Evolutionary conservation across 2,329 filamentous ascomycete genomes (phyloP), one percentile per base, ranked within the genome.

Genomic region (Fusarium hostae): DNA sequence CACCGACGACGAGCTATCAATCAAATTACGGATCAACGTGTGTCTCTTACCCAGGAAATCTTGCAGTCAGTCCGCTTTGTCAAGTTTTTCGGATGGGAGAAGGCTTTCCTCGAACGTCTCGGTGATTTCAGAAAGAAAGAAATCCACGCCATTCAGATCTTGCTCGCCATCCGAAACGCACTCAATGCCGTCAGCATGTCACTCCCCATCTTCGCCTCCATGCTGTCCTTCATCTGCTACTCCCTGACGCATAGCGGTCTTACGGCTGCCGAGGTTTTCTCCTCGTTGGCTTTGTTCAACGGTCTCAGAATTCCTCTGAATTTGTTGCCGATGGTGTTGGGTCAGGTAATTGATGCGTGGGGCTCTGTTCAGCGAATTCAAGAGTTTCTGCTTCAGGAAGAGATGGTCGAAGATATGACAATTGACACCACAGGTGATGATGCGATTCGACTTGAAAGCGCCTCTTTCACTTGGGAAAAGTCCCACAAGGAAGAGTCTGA

Each of bases 1-100:
- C 83, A 83, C 20, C 90, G 94, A 57, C 89, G 96, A 76, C 89
- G 89, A 75, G 85, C 81, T 34, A 98, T 98, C 84, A 98, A 98
- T 86, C 95, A 94, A 77, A 89, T 98, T 66, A 98, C 95, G 4
- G 95, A 98, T 79, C 93, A 97, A 82, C 90, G 95, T 70, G 95
- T 98, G 11, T 92, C 92, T 57, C 84, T 98, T 37, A 98, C 94
- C 0, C 95, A 98, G 78, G 95, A 98, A 79, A 97, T 98, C 56
- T 78, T 98, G 18, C 92, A 94, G 74, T 93, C 94, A 0, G 95
- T 98, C 28, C 89, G 95, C 30, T 98, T 98, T 77, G 95, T 98
- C 82, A 98, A 98, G 80, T 98, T 90, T 80, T 98, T 98, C 78
- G 95, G 94, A 11, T 98, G 95, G 95, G 95, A 98, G 79, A 91